Evolutionary conservation across 108 stramenopile species (phyloP).

Genomic region (Nitzschia putrida): DNA sequence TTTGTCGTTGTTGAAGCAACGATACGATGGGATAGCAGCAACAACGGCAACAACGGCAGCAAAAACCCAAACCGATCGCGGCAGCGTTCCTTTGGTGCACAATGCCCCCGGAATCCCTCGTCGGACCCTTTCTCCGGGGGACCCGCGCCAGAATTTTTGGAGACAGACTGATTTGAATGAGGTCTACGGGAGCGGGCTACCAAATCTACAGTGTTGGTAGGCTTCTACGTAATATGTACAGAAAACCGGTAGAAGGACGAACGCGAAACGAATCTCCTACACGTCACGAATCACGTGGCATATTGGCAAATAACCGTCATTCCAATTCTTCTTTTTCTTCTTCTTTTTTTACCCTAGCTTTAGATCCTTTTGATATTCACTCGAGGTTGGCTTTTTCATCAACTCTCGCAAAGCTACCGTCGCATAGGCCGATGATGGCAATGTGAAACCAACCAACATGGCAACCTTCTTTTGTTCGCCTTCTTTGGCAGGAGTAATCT

Average conservation of each 20-base stretch:
- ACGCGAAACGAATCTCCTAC: too few relatives aligned
- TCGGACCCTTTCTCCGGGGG: too few relatives aligned
- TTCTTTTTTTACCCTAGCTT: slow-evolving; percentile 32
- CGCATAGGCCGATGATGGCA: slow-evolving; percentile 89
- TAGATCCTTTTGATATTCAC: slow-evolving; percentile 77
- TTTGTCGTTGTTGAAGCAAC: neutral
- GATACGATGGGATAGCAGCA: neutral
- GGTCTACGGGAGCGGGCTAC: too few relatives aligned
- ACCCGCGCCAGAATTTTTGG: too few relatives aligned
- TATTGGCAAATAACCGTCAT: neutral
- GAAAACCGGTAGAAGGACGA: too few relatives aligned
- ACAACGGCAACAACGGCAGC: neutral
- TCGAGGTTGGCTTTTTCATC: slow-evolving; percentile 79
- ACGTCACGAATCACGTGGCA: neutral
- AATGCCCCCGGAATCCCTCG: too few relatives aligned
- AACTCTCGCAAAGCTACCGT: slow-evolving; percentile 88
- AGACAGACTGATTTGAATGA: too few relatives aligned
- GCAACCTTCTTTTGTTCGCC: slow-evolving; percentile 52
- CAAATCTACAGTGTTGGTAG: too few relatives aligned
- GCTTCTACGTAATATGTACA: too few relatives aligned
- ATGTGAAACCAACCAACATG: slow-evolving; percentile 82
- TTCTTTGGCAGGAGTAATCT: neutral
- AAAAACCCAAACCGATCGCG: neutral
- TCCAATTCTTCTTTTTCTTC: neutral
- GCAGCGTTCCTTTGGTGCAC: too few relatives aligned